Base-by-base conservation (phyloP, 2,329 filamentous ascomycete genomes). In the Verruconis gallopava region DNA sequence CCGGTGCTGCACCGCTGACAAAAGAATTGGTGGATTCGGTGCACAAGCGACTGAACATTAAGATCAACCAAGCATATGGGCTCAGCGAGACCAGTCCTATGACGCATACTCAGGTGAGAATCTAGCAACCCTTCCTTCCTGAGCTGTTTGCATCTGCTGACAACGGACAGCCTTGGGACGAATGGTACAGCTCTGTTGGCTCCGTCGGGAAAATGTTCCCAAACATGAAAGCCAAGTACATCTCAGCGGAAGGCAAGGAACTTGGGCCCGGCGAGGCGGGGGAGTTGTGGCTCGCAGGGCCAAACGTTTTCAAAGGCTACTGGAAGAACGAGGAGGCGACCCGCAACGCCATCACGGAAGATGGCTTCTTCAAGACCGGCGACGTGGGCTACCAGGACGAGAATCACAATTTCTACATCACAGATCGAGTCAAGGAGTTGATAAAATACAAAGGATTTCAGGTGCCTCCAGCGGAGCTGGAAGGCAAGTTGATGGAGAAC, bases 61-160 rank as follows among this genome's bases (percentile, higher is more conserved):
- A 80, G 2, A 77, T 94, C 46, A 95, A 93, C 67, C 89, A 96
- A 62, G 88, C 84, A 14, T 96, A 94, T 55, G 88, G 88, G 0
- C 70, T 96, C 3, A 85, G 79, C 4, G 88, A 96, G 64, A 93
- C 85, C 11, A 79, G 79, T 19, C 86, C 88, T 0, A 81, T 77
- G 1, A 82, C 84, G 0, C 79, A 85, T 62, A 39, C 44, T 3
- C 36, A 45, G 22, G 19, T 71, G 5, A 79, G 83, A n/a, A n/a
- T n/a, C 67, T 17, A 6, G 13, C 2, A 9, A 5, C 34, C 14
- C 21, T 21, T 13, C 36, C 18, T 9, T 18, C 18, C n/a, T n/a
- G n/a, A n/a, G n/a, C 37, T 15, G 9, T 20, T 33, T 9, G 34
- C 9, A 14, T 18, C 12, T 36, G 9, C 11, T 36, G 34, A 9